Percentiles rank a stretch among this genome's conserved stretches.
These are phyloP conservation scores for Claviceps paspali DNA, from an alignment of 2,329 filamentous ascomycete genomes.

Conservation along the genomic window DNA sequence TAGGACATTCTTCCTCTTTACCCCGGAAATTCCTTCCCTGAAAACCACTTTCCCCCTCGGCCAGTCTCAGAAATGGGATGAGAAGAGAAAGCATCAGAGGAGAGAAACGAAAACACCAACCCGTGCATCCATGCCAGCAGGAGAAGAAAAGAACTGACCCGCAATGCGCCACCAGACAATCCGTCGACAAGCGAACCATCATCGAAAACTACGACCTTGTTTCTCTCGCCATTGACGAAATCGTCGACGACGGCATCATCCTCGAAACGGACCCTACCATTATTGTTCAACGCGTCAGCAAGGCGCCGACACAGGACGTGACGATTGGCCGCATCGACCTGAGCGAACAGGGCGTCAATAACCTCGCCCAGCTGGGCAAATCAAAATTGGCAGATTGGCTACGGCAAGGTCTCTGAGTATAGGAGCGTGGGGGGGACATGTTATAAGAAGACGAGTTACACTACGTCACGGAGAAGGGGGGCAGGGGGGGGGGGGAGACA, in stretches of 20 bases:
- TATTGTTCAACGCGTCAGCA: slow-evolving; percentile 81
- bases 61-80: no score
- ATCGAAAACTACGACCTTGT: slow-evolving; percentile 98
- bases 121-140: not conserved
- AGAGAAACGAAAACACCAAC: not conserved
- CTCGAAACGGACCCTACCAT: slow-evolving; percentile 94
- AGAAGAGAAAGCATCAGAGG: not conserved
- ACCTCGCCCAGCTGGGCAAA: slow-evolving; percentile 86
- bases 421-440: no score
- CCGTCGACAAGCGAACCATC: slow-evolving; percentile 92
- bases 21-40: no score
- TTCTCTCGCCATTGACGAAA: slow-evolving; percentile 86
- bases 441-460: no score
- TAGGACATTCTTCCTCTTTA: slow-evolving; percentile 24
- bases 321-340: slow-evolving; percentile 90
- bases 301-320: slow-evolving; percentile 79
- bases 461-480: no score
- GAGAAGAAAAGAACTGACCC: slow-evolving; percentile 2
- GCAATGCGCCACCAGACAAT: slow-evolving; percentile 47
- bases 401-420: slow-evolving; percentile 64
- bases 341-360: slow-evolving; percentile 88
- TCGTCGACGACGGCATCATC: slow-evolving; percentile 89
- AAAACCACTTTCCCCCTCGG: no score
- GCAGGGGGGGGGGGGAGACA: no score
- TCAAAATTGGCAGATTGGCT: slow-evolving; percentile 81